Evolutionary conservation across 352 stramenopile genomes (phyloP).

Genomic region (Phytophthora ohioensis): DNA sequence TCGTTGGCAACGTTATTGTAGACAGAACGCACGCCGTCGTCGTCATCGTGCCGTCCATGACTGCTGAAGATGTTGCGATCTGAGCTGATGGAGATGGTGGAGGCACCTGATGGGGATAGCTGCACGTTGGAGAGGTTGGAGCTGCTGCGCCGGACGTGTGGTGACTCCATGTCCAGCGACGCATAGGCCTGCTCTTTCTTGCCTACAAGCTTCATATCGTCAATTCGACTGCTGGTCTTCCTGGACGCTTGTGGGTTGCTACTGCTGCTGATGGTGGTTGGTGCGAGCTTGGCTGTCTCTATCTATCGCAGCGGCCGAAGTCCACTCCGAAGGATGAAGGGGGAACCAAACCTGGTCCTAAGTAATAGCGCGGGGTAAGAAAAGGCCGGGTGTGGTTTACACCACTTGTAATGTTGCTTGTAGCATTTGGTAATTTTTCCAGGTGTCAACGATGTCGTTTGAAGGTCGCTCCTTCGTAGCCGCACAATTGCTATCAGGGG

Average conservation of each 20-base stretch:
- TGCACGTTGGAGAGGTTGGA: conserved; percentile 50
- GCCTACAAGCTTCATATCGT: conserved; percentile 68
- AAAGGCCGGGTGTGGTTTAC: background rate
- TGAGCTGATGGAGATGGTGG: conserved; percentile 43
- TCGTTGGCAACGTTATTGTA: conserved; percentile 67
- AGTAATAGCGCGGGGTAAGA: conserved; percentile 20
- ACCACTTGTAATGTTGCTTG: background rate
- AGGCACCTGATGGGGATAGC: conserved; percentile 54
- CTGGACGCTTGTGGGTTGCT: background rate
- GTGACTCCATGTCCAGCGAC: conserved; percentile 80
- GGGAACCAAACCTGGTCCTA: conserved; percentile 17
- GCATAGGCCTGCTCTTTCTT: conserved; percentile 84
- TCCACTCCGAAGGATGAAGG: background rate
- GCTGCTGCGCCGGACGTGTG: conserved; percentile 46
- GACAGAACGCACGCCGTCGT: conserved; percentile 38
- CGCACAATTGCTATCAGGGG: conserved; percentile 16
- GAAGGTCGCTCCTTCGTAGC: conserved; percentile 30
- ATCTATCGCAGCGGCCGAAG: background rate
- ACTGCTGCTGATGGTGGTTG: conserved; percentile 2
- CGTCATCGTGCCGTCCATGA: conserved; percentile 3
- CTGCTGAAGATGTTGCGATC: conserved; percentile 36
- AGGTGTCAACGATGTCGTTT: conserved; percentile 8
- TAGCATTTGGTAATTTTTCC: background rate
- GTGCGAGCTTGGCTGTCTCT: background rate
- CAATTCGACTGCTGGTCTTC: background rate